phyloP scores from a whole-genome alignment of 306 rosid species.

The Corylus americana region DNA sequence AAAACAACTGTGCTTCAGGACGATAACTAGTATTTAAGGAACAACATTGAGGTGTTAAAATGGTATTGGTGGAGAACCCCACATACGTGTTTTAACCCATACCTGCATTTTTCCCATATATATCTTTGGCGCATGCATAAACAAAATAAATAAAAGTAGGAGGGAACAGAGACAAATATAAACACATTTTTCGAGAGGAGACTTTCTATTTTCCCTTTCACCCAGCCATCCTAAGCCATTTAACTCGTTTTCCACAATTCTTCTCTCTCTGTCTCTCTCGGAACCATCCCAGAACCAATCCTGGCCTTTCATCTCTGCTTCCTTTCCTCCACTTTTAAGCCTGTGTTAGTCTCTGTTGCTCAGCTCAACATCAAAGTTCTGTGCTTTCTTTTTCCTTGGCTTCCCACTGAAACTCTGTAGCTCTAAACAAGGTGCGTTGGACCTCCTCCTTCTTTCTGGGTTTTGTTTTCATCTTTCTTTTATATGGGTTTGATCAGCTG shows the following conservation, averaged over 20 bases:
- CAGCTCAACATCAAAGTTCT: conserved; percentile 4
- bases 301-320: neutral
- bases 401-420: conserved; percentile 14
- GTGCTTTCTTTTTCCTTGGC: neutral
- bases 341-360: neutral
- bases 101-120: no score
- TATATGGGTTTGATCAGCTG: neutral
- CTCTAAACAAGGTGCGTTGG: conserved; percentile 27
- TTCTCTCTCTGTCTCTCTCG: neutral
- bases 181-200: neutral
- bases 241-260: conserved; percentile 45
- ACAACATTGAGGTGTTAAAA: no score
- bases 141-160: neutral
- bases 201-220: neutral
- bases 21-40: no score
- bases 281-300: conserved; percentile 23
- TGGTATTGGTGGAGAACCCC: no score
- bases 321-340: neutral
- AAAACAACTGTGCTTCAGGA: no score
- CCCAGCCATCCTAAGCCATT: conserved; percentile 9
- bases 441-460: conserved; percentile 1
- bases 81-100: no score
- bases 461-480: neutral
- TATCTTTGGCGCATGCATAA: no score
- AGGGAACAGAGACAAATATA: neutral